Percentiles rank a stretch among this genome's conserved stretches.
These are phyloP conservation scores for Fomes fomentarius DNA, from an alignment of 1,284 basidiomycete species.

Conservation along the genomic window DNA sequence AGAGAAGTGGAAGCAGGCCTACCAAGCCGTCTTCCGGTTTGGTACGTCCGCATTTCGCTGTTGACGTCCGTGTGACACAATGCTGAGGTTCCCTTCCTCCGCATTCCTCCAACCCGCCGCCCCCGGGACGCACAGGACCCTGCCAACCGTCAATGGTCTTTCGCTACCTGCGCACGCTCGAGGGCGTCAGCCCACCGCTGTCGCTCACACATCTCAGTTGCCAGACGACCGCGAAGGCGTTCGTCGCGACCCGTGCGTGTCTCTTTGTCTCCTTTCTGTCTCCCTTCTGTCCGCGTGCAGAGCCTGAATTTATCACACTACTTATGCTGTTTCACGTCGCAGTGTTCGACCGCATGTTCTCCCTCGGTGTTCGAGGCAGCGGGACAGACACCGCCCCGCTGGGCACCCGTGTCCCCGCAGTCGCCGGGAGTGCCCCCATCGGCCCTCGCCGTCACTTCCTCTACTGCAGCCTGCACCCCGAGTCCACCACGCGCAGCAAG, in stretches of 20 bases:
- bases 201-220: constrained; percentile 83
- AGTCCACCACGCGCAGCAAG: constrained; percentile 31
- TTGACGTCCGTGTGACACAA: neutral
- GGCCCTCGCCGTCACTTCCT: constrained; percentile 81
- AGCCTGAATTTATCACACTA: neutral
- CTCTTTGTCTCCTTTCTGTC: neutral
- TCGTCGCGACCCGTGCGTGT: constrained; percentile 76
- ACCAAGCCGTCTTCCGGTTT: constrained; percentile 86
- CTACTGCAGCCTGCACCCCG: constrained; percentile 68
- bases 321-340: neutral
- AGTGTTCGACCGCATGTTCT: constrained; percentile 95
- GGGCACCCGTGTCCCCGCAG: constrained; percentile 62
- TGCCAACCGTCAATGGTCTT: constrained; percentile 91
- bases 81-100: too few species aligned
- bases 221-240: constrained; percentile 85
- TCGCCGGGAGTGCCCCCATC: constrained; percentile 55
- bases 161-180: constrained; percentile 80
- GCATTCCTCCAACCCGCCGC: too few species aligned
- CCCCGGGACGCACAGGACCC: constrained; percentile 48
- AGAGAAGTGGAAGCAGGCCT: constrained; percentile 92
- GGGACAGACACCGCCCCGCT: constrained; percentile 66
- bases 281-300: neutral
- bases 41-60: constrained; percentile 44
- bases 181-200: constrained; percentile 81
- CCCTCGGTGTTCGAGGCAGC: constrained; percentile 73